Conservation (phyloP, 2,329 filamentous ascomycete genomes). For the Fusarium pilosicola region DNA sequence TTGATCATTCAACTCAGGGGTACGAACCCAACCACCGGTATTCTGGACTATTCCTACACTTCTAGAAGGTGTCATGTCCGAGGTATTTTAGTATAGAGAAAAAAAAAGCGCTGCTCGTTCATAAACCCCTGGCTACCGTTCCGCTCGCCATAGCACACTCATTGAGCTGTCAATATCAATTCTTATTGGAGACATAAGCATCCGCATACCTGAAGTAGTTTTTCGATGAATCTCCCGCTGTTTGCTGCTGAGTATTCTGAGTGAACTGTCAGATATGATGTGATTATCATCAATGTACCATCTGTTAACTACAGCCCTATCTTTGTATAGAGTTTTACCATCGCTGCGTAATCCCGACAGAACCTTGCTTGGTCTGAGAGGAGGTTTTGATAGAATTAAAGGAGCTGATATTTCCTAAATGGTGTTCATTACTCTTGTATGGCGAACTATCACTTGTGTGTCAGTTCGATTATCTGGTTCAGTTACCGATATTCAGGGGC, state of each 20-base stretch:
- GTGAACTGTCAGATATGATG: not conserved
- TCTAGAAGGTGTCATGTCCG: not conserved
- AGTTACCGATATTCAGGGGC: not conserved
- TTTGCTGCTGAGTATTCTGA: not conserved
- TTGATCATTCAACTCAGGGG: not conserved
- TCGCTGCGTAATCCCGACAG: constrained; percentile 18
- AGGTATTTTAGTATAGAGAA: not conserved
- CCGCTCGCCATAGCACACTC: not conserved
- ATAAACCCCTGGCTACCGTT: not conserved
- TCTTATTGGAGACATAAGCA: not conserved
- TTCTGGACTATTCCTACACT: not conserved
- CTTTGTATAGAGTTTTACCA: not conserved
- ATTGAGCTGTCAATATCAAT: not conserved
- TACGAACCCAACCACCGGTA: not conserved
- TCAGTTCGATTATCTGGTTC: not conserved
- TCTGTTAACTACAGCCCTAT: not conserved
- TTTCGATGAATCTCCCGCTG: not conserved
- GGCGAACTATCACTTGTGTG: not conserved
- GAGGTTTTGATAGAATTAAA: not conserved
- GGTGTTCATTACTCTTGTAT: not conserved
- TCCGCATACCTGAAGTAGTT: not conserved
- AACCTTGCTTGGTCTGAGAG: not conserved
- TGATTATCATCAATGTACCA: not conserved
- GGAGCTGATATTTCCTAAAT: not conserved
- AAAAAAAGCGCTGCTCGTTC: too few species aligned